Conservation (phyloP, 176 grass and related monocot species). For the Oropetium thomaeum region DNA sequence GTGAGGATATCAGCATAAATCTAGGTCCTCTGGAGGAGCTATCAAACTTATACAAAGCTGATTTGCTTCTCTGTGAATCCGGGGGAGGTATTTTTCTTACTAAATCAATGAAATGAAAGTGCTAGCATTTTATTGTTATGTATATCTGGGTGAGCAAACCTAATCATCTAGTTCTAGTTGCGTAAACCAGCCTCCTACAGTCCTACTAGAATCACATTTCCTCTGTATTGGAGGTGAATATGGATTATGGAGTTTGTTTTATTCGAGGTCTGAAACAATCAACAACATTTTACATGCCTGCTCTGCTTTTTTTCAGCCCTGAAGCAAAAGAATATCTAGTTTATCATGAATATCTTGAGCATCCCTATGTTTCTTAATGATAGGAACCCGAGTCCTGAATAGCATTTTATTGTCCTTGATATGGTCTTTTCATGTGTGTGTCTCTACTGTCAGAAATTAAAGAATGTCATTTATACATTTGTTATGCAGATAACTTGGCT, state of each 20-base stretch:
- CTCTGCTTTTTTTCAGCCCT: neutral
- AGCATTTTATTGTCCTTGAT: neutral
- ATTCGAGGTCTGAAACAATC: neutral
- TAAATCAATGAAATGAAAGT: neutral
- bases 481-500: conserved; percentile 87
- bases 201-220: neutral
- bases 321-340: neutral
- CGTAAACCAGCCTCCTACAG: too few species aligned
- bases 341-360: neutral
- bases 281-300: neutral
- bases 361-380: neutral
- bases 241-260: neutral
- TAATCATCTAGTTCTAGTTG: neutral
- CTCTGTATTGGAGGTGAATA: neutral
- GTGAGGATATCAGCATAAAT: conserved; percentile 99
- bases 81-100: conserved; percentile 72
- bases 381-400: neutral
- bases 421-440: neutral
- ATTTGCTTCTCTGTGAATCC: conserved; percentile 98
- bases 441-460: neutral
- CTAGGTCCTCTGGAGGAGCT: conserved; percentile 89
- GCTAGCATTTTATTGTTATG: neutral
- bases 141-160: neutral
- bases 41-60: conserved; percentile 78
- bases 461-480: neutral